These are phyloP conservation scores for Hura crepitans DNA, from an alignment of 441 rosid genomes.

Conservation along the genomic window DNA sequence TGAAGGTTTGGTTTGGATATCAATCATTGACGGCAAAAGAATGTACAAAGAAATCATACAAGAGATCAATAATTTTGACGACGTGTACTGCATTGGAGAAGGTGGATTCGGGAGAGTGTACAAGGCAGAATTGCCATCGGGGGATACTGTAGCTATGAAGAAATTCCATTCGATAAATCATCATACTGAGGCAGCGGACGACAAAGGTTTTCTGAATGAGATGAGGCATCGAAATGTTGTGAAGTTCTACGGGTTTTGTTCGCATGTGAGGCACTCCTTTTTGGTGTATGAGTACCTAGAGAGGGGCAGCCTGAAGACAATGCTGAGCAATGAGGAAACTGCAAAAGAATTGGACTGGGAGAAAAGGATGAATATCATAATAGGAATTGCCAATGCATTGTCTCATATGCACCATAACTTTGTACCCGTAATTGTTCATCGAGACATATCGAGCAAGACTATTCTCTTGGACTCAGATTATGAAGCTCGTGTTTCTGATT, in stretches of 20 bases:
- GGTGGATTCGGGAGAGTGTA: slow-evolving; percentile 30
- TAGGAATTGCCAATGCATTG: slow-evolving; percentile 34
- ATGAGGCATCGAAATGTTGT: slow-evolving; percentile 38
- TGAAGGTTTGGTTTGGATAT: not conserved
- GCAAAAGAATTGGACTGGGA: slow-evolving; percentile 32
- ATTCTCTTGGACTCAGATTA: slow-evolving; percentile 29
- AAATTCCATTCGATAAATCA: slow-evolving; percentile 21
- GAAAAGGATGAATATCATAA: slow-evolving; percentile 25
- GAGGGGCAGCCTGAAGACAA: slow-evolving; percentile 24
- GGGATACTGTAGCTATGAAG: slow-evolving; percentile 30
- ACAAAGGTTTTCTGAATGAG: slow-evolving; percentile 26
- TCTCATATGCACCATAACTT: slow-evolving; percentile 38
- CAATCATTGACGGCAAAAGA: slow-evolving; percentile 16
- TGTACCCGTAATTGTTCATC: slow-evolving; percentile 31
- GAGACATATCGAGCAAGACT: slow-evolving; percentile 38
- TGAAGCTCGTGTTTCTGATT: slow-evolving; percentile 32
- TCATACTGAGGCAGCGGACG: not conserved
- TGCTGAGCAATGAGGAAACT: slow-evolving; percentile 15
- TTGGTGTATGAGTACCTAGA: slow-evolving; percentile 32
- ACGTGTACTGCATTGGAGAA: slow-evolving; percentile 29
- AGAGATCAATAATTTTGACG: slow-evolving; percentile 26
- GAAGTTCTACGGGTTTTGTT: slow-evolving; percentile 36
- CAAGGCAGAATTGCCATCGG: slow-evolving; percentile 23
- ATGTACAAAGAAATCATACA: slow-evolving; percentile 25
- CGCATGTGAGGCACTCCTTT: slow-evolving; percentile 21